Evolutionary conservation across 306 rosid species (phyloP), one percentile per base, ranked within the genome.

Genomic region (Casuarina cunninghamiana): DNA sequence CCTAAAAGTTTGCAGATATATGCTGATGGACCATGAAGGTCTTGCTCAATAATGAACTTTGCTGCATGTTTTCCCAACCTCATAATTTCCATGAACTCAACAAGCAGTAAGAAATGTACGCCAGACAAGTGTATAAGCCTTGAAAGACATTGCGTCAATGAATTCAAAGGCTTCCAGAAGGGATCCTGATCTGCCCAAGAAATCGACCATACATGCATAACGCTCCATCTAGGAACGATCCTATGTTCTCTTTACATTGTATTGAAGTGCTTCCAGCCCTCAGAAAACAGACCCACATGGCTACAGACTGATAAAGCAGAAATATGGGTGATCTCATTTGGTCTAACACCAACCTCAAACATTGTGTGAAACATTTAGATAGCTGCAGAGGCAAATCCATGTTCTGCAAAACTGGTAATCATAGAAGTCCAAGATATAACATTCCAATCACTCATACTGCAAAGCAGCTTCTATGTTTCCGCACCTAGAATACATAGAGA

Each of bases 241-340:
- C 88, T 88, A 51, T 86, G 84, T 78, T 78, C 55, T 38, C 49
- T 11, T 38, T 71, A 71, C 95, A 90, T 86, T 71, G 89, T 83
- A 46, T 26, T 74, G 77, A 90, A 88, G 84, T 81, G 89, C 75
- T 82, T 83, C 92, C 88, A 85, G 61, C 90, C 92, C 79, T 88
- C 89, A 15, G 82, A 73, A 17, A 81, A 75, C 74, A 90, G 77
- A 71, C 92, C 90, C 21, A 60, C 92, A 65, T 88, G 92, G 75
- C 95, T 90, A 57, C 95, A 88, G 11, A 92, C 92, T 5, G 92
- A 90, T 76, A 88, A 83, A 79, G 86, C 92, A 9, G 92, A 89
- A 81, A 86, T 83, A 72, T 86, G 86, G 62, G 92, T 86, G 66
- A 88, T 85, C 74, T 76, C 92, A 78, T 90, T 90, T 53, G 92